Base-by-base conservation (phyloP, 164 flowering plant genomes). In the Cinnamomum micranthum region DNA sequence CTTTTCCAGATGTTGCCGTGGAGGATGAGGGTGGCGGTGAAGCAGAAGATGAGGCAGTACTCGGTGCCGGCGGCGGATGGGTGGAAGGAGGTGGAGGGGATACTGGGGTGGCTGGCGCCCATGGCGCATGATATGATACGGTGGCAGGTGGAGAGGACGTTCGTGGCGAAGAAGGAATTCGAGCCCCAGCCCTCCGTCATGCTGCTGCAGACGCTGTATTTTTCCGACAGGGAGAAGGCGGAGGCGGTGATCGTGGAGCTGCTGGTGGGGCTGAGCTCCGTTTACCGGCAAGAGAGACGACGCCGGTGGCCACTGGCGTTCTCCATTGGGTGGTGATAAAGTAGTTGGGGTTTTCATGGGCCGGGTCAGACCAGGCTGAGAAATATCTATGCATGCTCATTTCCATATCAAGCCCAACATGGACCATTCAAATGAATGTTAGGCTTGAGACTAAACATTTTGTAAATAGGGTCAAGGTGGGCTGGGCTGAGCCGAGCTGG, bases 171-270 rank as follows among this genome's bases (percentile, higher is more conserved):
- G 77, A 85, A 83, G 75, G 76, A 66, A 72, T 85, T 92, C 58
- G 88, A 85, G 28, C 74, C 79, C 12, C 81, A 65, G 80, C 86
- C 90, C 2, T 79, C 74, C 12, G 92, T 85, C 52, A 68, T 90
- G 82, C 65, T 92, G 77, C 19, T 92, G 72, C 95, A 92, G 82
- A 94, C 98, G 1, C 67, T 94, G 82, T 85, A 88, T 77, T 92
- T 78, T 71, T 77, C 98, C 0, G 95, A 94, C 72, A 79, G 76
- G 80, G 92, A 85, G 86, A 94, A 90, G 83, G 81, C 93, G 51
- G 98, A 94, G 84, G 94, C 85, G 1, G 90, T 94, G 28, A 85
- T 94, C 41, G 86, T 78, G 2, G 95, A 92, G 80, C 79, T 94
- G 19, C 71, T 92, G 80, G 94, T 90, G 13, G 94, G 92, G 14